These are phyloP conservation scores for Fragaria ananassa DNA, from an alignment of 306 rosid genomes.

Conservation along the genomic window DNA sequence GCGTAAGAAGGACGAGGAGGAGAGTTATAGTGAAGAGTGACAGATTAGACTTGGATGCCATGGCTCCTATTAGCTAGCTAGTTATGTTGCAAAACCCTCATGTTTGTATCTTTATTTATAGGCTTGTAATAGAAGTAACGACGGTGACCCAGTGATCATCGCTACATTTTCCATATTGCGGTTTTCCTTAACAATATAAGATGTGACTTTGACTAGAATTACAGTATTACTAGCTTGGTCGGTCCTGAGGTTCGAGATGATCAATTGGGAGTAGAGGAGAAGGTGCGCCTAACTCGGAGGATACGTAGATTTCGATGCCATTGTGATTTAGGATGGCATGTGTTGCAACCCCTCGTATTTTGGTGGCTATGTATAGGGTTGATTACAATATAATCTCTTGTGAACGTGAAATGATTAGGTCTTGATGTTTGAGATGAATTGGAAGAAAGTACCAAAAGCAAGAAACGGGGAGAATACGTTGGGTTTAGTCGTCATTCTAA, in stretches of 20 bases:
- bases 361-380: too few species aligned
- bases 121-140: not conserved
- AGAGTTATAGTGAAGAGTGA: not conserved
- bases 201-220: not conserved
- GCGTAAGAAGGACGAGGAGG: not conserved
- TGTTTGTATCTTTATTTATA: conserved; percentile 1
- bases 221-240: not conserved
- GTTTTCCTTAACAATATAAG: not conserved
- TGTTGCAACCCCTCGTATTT: too few species aligned
- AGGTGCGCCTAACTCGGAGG: not conserved
- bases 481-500: too few species aligned
- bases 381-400: too few species aligned
- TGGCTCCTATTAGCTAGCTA: not conserved
- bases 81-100: not conserved
- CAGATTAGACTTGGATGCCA: conserved; percentile 14
- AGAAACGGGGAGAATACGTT: too few species aligned
- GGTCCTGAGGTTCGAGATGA: not conserved
- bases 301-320: too few species aligned
- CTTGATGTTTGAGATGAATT: not conserved
- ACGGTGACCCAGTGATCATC: not conserved
- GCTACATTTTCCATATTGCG: not conserved
- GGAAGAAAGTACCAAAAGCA: not conserved
- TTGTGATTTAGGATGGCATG: too few species aligned
- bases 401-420: too few species aligned
- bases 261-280: not conserved